These are phyloP conservation scores for Amborella trichopoda DNA, from an alignment of 164 flowering plant species.

Conservation along the genomic window DNA sequence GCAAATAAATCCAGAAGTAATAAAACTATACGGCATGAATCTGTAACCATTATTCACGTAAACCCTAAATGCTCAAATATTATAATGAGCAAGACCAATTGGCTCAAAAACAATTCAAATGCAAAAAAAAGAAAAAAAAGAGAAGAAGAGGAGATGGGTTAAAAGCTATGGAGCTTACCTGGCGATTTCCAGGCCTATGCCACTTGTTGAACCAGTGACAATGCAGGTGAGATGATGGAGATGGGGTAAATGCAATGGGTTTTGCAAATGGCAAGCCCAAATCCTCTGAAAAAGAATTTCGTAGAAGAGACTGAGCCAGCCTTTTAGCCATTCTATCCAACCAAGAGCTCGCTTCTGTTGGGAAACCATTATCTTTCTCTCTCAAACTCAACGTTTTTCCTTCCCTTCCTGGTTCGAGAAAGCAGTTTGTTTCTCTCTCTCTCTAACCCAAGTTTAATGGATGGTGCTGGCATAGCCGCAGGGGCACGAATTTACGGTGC, in stretches of 20 bases:
- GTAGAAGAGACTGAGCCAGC: slow-evolving; percentile 26
- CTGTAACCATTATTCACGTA: too few species aligned
- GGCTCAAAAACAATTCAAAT: background rate
- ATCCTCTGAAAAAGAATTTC: slow-evolving; percentile 47
- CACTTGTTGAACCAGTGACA: slow-evolving; percentile 50
- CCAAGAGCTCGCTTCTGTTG: slow-evolving; percentile 23
- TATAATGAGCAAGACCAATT: background rate
- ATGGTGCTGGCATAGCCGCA: too few species aligned
- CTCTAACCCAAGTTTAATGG: too few species aligned
- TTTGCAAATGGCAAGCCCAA: slow-evolving; percentile 27
- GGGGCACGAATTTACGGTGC: too few species aligned
- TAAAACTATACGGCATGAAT: too few species aligned
- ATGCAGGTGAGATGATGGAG: slow-evolving; percentile 34
- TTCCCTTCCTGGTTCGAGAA: too few species aligned
- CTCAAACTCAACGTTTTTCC: too few species aligned
- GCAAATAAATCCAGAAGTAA: too few species aligned
- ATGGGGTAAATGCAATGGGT: slow-evolving; percentile 42
- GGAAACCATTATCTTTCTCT: too few species aligned
- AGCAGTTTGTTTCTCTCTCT: too few species aligned
- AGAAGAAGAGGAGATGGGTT: background rate
- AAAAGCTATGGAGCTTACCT: slow-evolving; percentile 12
- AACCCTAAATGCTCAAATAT: too few species aligned
- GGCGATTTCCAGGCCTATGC: slow-evolving; percentile 46
- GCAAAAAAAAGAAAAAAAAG: too few species aligned
- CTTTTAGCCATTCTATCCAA: slow-evolving; percentile 51